Percentiles rank a stretch among this genome's conserved stretches.
phyloP scores from a whole-genome alignment of 129 eudicot genomes.

The Silybum marianum region DNA sequence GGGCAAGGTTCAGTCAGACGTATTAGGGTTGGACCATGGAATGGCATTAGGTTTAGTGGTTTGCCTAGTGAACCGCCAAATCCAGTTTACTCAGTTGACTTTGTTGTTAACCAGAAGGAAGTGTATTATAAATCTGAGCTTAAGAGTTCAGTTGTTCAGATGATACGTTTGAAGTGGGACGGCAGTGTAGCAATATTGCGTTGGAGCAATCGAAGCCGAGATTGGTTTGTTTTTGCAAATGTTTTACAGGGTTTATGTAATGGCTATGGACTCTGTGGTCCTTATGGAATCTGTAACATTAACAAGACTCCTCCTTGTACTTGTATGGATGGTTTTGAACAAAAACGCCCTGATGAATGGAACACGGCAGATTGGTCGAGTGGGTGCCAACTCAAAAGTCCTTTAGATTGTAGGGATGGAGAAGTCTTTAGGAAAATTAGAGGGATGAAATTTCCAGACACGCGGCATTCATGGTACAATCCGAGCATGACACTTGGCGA shows the following conservation, averaged over 20 bases:
- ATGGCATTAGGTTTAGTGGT: not conserved
- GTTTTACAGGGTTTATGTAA: not conserved
- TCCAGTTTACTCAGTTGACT: not conserved
- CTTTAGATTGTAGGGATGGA: slow-evolving; percentile 6
- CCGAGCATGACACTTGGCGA: too few species aligned
- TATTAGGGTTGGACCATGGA: not conserved
- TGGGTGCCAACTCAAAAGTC: slow-evolving; percentile 39
- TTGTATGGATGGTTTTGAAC: slow-evolving; percentile 41
- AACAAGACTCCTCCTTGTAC: slow-evolving; percentile 23
- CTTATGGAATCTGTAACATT: slow-evolving; percentile 38
- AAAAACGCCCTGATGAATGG: not conserved
- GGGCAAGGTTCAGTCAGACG: not conserved
- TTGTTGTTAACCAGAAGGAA: not conserved
- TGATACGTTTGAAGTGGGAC: not conserved
- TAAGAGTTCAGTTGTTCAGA: not conserved
- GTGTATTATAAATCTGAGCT: not conserved
- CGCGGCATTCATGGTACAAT: too few species aligned
- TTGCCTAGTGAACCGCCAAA: not conserved
- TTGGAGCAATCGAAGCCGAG: not conserved
- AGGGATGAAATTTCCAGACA: slow-evolving; percentile 24
- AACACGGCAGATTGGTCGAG: slow-evolving; percentile 31
- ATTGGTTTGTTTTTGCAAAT: not conserved
- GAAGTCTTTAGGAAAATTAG: slow-evolving; percentile 15
- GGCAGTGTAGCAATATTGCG: not conserved
- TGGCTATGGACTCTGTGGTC: slow-evolving; percentile 31